A percentile compares a stretch with the other conserved stretches of the same genome.
These are phyloP conservation scores for Gloeophyllum trabeum DNA, from an alignment of 768 basidiomycete species.

Conservation along the genomic window DNA sequence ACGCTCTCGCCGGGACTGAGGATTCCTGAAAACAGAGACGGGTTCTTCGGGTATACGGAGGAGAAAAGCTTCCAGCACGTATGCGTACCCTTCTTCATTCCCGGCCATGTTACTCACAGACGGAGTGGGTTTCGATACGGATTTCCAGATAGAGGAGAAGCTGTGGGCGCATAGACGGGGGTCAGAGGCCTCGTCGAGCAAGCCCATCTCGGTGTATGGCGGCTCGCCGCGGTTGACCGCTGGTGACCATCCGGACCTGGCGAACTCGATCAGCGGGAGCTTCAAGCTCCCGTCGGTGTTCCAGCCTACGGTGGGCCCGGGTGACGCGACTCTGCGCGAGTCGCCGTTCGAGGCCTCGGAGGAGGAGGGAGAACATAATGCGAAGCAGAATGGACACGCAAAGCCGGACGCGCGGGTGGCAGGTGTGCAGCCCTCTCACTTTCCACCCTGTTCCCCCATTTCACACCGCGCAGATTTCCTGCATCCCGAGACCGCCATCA, in stretches of 20 bases:
- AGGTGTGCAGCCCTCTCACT: too few relatives aligned
- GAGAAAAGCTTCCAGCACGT: conserved; percentile 72
- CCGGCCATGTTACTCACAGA: conserved; percentile 2
- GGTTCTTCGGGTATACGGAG: conserved; percentile 71
- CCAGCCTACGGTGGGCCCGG: conserved; percentile 11
- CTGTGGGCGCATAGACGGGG: conserved; percentile 52
- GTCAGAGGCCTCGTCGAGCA: conserved; percentile 40
- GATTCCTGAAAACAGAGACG: conserved; percentile 46
- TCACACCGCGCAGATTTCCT: conserved; percentile 10
- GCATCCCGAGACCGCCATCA: conserved; percentile 21
- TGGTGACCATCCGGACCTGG: conserved; percentile 8
- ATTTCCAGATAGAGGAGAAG: conserved; percentile 60
- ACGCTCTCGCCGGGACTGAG: conserved; percentile 22
- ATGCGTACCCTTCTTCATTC: conserved; percentile 18
- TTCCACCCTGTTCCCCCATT: too few relatives aligned
- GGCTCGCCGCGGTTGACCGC: conserved; percentile 2
- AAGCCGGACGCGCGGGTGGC: too few relatives aligned
- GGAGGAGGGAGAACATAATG: too few relatives aligned
- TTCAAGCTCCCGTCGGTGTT: conserved; percentile 28
- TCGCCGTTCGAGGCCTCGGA: conserved; percentile 3
- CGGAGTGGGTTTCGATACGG: conserved; percentile 1
- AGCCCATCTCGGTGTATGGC: conserved; percentile 8
- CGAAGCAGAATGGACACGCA: too few relatives aligned
- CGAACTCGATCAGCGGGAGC: conserved; percentile 23
- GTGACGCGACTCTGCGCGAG: conserved; percentile 3